Evolutionary conservation across 352 stramenopile genomes (phyloP).

Genomic region (Pythium brassicae): DNA sequence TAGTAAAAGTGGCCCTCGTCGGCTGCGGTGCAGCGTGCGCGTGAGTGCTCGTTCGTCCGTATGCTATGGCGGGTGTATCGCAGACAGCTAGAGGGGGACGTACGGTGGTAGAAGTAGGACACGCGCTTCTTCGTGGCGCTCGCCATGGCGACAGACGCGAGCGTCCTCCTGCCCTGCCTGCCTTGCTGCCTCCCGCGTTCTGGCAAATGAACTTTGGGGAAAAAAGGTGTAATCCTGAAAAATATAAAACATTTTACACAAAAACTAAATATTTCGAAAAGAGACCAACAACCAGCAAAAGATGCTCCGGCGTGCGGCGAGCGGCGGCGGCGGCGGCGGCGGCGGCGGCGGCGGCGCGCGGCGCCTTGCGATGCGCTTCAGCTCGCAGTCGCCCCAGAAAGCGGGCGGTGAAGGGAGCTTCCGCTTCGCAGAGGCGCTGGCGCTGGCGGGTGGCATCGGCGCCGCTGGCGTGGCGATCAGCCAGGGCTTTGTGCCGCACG

Average conservation of each 20-base stretch:
- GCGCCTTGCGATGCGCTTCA: conserved; percentile 2
- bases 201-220: not conserved
- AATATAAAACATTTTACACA: too few species aligned
- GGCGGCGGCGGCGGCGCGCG: not conserved
- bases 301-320: not conserved
- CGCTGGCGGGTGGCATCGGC: conserved; percentile 41
- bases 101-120: conserved; percentile 88
- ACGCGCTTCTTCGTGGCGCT: conserved; percentile 71
- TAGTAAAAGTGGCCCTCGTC: conserved; percentile 98
- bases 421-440: conserved; percentile 24
- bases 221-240: too few species aligned
- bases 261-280: too few species aligned
- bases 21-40: conserved; percentile 34
- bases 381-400: not conserved
- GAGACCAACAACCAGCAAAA: too few species aligned
- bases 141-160: conserved; percentile 17
- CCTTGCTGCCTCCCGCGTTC: not conserved
- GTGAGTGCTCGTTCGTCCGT: not conserved
- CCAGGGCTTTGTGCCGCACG: conserved; percentile 67
- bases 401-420: not conserved
- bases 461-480: conserved; percentile 52
- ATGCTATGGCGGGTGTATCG: too few species aligned
- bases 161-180: not conserved
- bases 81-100: conserved; percentile 12
- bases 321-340: not conserved